Evolutionary conservation across 2,329 filamentous ascomycete genomes (phyloP).

Genomic region (Fusarium dimerum): DNA sequence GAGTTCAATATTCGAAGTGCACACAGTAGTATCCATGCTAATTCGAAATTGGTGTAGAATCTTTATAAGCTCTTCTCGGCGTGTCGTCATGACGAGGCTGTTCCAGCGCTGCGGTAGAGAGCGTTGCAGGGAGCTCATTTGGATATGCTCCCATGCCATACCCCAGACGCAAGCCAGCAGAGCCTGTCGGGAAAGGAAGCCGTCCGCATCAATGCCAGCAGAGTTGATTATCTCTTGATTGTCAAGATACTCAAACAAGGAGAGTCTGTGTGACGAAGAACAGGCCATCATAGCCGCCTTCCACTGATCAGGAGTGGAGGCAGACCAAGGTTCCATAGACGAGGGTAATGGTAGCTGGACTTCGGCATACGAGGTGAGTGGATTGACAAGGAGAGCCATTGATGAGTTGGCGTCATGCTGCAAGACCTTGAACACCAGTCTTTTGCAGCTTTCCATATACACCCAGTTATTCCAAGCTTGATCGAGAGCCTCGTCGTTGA

Average conservation of each 20-base stretch:
- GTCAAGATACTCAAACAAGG: slow-evolving; percentile 21
- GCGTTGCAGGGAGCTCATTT: slow-evolving; percentile 28
- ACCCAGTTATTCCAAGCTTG: slow-evolving; percentile 32
- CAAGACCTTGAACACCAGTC: slow-evolving; percentile 31
- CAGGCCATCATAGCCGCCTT: not conserved
- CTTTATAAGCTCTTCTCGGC: slow-evolving; percentile 31
- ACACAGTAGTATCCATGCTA: slow-evolving; percentile 30
- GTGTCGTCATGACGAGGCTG: slow-evolving; percentile 25
- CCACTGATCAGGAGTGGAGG: slow-evolving; percentile 29
- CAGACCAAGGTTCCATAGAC: slow-evolving; percentile 26
- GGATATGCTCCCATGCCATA: slow-evolving; percentile 33
- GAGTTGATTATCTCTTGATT: slow-evolving; percentile 3
- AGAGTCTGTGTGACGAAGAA: slow-evolving; percentile 4
- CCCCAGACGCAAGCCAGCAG: slow-evolving; percentile 29
- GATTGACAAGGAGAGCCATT: slow-evolving; percentile 30
- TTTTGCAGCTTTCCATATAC: slow-evolving; percentile 32
- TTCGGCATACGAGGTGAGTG: slow-evolving; percentile 35
- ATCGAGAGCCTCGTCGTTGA: slow-evolving; percentile 11
- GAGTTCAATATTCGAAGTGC: too few relatives aligned
- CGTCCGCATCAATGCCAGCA: not conserved
- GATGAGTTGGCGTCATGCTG: slow-evolving; percentile 34
- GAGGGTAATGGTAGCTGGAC: slow-evolving; percentile 27
- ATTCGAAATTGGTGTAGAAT: slow-evolving; percentile 24
- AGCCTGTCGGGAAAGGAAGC: not conserved
- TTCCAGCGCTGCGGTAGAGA: slow-evolving; percentile 29